These are phyloP conservation scores for Termitomyces sp. DNA, from an alignment of 768 basidiomycete species.

Conservation along the genomic window DNA sequence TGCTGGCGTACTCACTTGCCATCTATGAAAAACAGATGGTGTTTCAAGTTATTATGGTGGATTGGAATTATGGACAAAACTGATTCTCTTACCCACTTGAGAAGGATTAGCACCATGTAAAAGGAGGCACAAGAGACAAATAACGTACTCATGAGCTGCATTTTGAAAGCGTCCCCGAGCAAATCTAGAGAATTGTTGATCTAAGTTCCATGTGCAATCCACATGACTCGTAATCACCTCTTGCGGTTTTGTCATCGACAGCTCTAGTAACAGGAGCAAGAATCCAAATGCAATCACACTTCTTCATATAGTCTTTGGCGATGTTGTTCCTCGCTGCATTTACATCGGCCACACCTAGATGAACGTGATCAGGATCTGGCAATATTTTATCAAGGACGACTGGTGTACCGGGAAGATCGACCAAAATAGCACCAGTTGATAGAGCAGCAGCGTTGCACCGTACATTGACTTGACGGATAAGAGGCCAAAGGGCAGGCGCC, in stretches of 20 bases:
- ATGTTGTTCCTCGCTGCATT: slow-evolving; percentile 63
- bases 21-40: slow-evolving; percentile 29
- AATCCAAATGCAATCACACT: slow-evolving; percentile 61
- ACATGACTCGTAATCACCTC: slow-evolving; percentile 31
- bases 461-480: slow-evolving; percentile 62
- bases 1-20: slow-evolving; percentile 43
- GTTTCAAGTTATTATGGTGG: not conserved
- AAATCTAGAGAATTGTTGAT: slow-evolving; percentile 33
- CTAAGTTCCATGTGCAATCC: not conserved
- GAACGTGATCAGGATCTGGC: not conserved
- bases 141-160: slow-evolving; percentile 55
- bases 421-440: slow-evolving; percentile 57
- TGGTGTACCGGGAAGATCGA: slow-evolving; percentile 55
- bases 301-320: slow-evolving; percentile 67
- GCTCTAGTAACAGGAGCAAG: slow-evolving; percentile 63
- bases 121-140: not conserved
- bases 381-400: not conserved
- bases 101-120: not conserved
- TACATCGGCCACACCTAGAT: slow-evolving; percentile 53
- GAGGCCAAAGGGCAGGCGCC: slow-evolving; percentile 54
- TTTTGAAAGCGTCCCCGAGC: slow-evolving; percentile 62
- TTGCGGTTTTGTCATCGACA: slow-evolving; percentile 62
- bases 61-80: not conserved
- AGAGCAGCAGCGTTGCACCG: slow-evolving; percentile 48
- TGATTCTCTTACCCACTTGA: slow-evolving; percentile 38